Conservation (phyloP, 1,284 basidiomycete genomes). For the Leccinum subrobustum region DNA sequence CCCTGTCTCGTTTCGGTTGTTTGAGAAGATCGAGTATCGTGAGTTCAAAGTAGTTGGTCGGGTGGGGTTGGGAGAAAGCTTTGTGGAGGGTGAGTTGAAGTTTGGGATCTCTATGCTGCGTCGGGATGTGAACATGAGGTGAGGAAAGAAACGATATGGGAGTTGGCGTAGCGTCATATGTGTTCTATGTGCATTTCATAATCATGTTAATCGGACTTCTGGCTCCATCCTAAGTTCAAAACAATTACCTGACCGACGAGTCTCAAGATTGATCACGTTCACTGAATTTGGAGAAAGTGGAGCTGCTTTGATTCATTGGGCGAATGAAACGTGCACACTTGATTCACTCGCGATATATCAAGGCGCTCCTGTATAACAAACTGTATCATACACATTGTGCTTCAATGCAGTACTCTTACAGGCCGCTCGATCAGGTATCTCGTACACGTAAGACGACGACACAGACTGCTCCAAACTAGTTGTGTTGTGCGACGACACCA, state of each 20-base stretch:
- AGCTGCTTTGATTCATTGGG: no score
- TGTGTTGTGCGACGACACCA: not conserved
- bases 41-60: conserved; percentile 27
- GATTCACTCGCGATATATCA: no score
- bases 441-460: no score
- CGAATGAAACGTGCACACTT: no score
- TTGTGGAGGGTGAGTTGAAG: conserved; percentile 11
- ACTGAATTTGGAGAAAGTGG: no score
- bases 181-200: not conserved
- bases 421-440: no score
- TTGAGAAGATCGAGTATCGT: conserved; percentile 34
- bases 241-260: no score
- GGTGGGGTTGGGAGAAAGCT: conserved; percentile 17
- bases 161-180: not conserved
- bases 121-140: conserved; percentile 22
- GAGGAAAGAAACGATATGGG: not conserved
- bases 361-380: no score
- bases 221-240: not conserved
- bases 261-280: no score
- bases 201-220: not conserved
- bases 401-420: not conserved
- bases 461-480: not conserved
- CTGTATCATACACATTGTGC: not conserved
- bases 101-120: conserved; percentile 29
- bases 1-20: conserved; percentile 33